These are phyloP conservation scores for Gracilariopsis chorda DNA, from an alignment of 23 red algal genomes.

Conservation along the genomic window DNA sequence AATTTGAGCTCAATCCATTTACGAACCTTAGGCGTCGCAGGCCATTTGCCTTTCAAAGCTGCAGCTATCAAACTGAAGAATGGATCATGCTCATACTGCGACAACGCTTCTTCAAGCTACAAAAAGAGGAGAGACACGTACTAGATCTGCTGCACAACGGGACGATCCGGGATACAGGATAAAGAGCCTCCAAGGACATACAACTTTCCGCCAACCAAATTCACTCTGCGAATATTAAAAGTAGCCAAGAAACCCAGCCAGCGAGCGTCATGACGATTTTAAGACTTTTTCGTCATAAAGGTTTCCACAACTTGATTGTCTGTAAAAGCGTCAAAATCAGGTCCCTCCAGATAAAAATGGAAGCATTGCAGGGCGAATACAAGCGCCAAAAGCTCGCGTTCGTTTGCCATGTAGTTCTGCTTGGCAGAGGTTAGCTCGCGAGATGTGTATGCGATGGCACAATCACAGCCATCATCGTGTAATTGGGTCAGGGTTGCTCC, in stretches of 20 bases:
- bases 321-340: neutral
- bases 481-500: neutral
- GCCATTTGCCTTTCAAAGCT: neutral
- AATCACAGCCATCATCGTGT: neutral
- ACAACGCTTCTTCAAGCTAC: neutral
- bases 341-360: neutral
- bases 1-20: neutral
- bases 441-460: neutral
- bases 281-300: neutral
- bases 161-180: neutral
- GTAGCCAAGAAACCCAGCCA: neutral
- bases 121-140: neutral
- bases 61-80: neutral
- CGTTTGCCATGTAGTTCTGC: neutral
- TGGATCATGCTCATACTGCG: neutral
- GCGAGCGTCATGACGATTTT: neutral
- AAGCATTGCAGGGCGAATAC: neutral
- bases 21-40: neutral
- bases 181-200: neutral
- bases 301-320: neutral
- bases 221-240: neutral
- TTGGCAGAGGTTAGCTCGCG: neutral
- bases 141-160: neutral
- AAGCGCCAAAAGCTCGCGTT: neutral
- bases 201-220: neutral